phyloP scores from a whole-genome alignment of 2,329 filamentous ascomycete genomes.

The Torrubiella hemipterigena region DNA sequence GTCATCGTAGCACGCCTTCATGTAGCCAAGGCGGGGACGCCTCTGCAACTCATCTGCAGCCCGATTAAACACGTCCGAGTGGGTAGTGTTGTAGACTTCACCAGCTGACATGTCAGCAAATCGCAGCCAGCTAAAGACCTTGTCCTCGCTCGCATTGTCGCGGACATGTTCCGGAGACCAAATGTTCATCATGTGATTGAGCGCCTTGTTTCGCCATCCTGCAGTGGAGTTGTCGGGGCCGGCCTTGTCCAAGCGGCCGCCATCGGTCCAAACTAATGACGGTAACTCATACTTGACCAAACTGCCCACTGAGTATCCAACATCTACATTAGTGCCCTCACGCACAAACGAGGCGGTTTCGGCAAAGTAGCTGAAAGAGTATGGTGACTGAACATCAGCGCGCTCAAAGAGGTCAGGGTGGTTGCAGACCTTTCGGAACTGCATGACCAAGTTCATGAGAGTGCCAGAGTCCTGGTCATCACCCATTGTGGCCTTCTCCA shows the following conservation, averaged over 20 bases:
- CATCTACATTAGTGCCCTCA: slow-evolving; percentile 67
- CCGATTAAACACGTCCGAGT: slow-evolving; percentile 60
- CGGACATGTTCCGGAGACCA: slow-evolving; percentile 73
- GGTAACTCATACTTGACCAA: slow-evolving; percentile 77
- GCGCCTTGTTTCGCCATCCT: slow-evolving; percentile 68
- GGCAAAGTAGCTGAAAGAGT: slow-evolving; percentile 75
- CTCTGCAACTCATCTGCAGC: slow-evolving; percentile 48
- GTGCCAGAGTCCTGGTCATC: slow-evolving; percentile 93
- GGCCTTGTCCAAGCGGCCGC: slow-evolving; percentile 62
- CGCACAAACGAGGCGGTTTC: slow-evolving; percentile 93
- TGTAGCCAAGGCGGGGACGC: slow-evolving; percentile 47
- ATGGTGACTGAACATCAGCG: slow-evolving; percentile 79
- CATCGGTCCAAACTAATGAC: slow-evolving; percentile 68
- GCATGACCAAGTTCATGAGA: slow-evolving; percentile 98
- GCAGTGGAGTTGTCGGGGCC: slow-evolving; percentile 62
- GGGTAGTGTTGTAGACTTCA: slow-evolving; percentile 61
- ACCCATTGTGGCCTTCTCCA: slow-evolving; percentile 90
- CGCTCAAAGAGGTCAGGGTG: slow-evolving; percentile 95
- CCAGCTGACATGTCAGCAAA: slow-evolving; percentile 68
- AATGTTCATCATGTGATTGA: slow-evolving; percentile 78
- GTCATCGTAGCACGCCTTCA: slow-evolving; percentile 62
- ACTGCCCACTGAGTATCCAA: slow-evolving; percentile 80
- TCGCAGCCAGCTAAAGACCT: slow-evolving; percentile 78
- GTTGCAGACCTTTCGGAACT: slow-evolving; percentile 98
- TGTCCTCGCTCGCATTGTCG: slow-evolving; percentile 45